These are phyloP conservation scores for Licmophora abbreviata DNA, from an alignment of 108 stramenopile species.

Conservation along the genomic window DNA sequence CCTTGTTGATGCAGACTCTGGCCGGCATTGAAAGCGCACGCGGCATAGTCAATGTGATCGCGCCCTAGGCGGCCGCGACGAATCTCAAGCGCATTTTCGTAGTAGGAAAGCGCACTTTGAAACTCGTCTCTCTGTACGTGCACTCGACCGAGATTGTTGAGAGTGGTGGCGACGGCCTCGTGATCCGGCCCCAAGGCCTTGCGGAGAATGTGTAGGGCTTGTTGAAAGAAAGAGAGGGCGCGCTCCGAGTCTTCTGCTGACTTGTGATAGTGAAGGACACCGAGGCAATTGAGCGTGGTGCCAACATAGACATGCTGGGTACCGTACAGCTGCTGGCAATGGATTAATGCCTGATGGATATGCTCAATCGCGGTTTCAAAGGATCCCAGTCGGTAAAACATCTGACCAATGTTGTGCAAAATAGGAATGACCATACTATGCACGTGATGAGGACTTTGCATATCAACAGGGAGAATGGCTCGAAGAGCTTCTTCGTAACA, in stretches of 20 bases:
- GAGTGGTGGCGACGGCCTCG: slow-evolving; percentile 34
- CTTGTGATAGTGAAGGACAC: slow-evolving; percentile 37
- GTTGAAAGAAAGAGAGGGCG: slow-evolving; percentile 32
- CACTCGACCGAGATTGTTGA: slow-evolving; percentile 62
- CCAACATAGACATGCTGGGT: not conserved
- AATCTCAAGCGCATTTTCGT: slow-evolving; percentile 34
- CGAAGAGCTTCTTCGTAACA: slow-evolving; percentile 10
- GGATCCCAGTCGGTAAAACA: slow-evolving; percentile 24
- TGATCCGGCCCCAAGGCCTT: slow-evolving; percentile 14
- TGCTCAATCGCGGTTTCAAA: slow-evolving; percentile 5
- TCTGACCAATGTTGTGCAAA: slow-evolving; percentile 47
- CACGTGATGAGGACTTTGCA: not conserved
- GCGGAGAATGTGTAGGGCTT: slow-evolving; percentile 22
- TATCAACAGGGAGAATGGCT: too few relatives aligned
- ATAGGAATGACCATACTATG: slow-evolving; percentile 15
- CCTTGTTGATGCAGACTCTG: slow-evolving; percentile 54
- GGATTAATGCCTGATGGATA: slow-evolving; percentile 21
- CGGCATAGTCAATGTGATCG: slow-evolving; percentile 45
- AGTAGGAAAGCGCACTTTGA: slow-evolving; percentile 25
- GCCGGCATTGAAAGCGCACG: slow-evolving; percentile 14
- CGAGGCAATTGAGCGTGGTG: slow-evolving; percentile 30
- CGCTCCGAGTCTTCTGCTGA: slow-evolving; percentile 19
- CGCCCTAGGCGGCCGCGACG: slow-evolving; percentile 24
- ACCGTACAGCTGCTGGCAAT: slow-evolving; percentile 1
- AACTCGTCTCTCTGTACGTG: slow-evolving; percentile 44